These are phyloP conservation scores for Ottelia alismoides DNA, from an alignment of 106 monocot species.

Conservation along the genomic window DNA sequence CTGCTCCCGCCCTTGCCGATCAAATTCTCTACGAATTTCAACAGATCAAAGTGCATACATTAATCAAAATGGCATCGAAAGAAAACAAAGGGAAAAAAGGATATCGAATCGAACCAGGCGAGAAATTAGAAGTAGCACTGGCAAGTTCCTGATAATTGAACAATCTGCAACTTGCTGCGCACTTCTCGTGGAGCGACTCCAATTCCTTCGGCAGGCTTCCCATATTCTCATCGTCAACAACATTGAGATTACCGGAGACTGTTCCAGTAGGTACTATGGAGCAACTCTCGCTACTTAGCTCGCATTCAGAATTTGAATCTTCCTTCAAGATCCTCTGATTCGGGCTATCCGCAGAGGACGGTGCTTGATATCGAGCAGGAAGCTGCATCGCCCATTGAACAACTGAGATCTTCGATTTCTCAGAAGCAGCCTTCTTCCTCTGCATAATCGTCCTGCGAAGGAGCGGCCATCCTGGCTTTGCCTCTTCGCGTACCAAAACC, in stretches of 20 bases:
- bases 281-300: too few relatives aligned
- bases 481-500: background rate
- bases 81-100: too few relatives aligned
- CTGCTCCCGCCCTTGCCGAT: slow-evolving; percentile 52
- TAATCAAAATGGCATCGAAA: background rate
- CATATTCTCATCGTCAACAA: background rate
- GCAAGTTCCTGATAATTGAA: slow-evolving; percentile 35
- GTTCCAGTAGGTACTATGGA: background rate
- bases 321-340: slow-evolving; percentile 12
- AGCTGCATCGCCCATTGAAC: slow-evolving; percentile 21
- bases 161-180: slow-evolving; percentile 29
- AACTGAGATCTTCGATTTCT: slow-evolving; percentile 9
- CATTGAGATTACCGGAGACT: background rate
- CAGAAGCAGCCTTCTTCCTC: slow-evolving; percentile 1
- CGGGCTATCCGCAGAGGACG: slow-evolving; percentile 13
- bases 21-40: slow-evolving; percentile 30
- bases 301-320: slow-evolving; percentile 1
- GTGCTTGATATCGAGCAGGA: slow-evolving; percentile 1
- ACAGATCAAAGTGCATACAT: background rate
- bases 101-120: slow-evolving; percentile 28
- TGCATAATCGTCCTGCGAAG: slow-evolving; percentile 2
- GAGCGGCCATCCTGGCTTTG: slow-evolving; percentile 10
- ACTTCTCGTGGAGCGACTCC: slow-evolving; percentile 27
- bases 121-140: slow-evolving; percentile 39
- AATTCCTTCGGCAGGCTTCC: slow-evolving; percentile 15